Evolutionary conservation across 495 filamentous ascomycete genomes (phyloP), one percentile per base, ranked within the genome.

Genomic region (Collariella sp.): DNA sequence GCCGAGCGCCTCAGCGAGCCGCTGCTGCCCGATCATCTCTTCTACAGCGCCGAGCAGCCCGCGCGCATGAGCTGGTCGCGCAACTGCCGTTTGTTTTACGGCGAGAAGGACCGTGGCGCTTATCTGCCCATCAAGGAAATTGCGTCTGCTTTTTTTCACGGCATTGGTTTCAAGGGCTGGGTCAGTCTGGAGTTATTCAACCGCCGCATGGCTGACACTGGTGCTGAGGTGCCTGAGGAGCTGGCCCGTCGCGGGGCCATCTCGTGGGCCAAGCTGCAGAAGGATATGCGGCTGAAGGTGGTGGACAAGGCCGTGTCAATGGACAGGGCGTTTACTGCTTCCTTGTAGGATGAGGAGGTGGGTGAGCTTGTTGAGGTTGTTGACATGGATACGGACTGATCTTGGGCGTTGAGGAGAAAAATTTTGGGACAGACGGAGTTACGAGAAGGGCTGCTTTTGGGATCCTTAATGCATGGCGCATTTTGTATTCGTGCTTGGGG

Each of bases 131-230:
- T 90, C 20, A 57, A 77, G 48, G 77, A 85, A 46, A 76, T 89
- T 43, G 71, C 81, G 7, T 63, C 69, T 46, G 81, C 79, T 7
- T 79, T 91, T 46, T 78, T 86, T 43, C 71, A 78, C 13, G 79
- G 78, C 5, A 67, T 87, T 11, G 81, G 83, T 6, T 93, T 81
- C 58, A 71, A 81, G 46, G 87, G 87, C 0, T 89, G 85, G 85
- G 79, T 89, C n/a, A 85, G 81, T 56, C 74, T 89, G 60, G 87
- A 93, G 71, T 66, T 91, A 43, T 93, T 93, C 63, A 83, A 82
- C 62, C 70, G 83, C 36, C 79, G 77, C 26, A 78, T 89, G 70
- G 71, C 75, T 13, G 77, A 83, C 58, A 45, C 62, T 19, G 69
- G 71, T 47, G 55, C 72, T 22, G 65, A 63, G 0, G 80, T 84